Evolutionary conservation across 2,329 filamentous ascomycete species (phyloP), one percentile per base, ranked within the genome.

Genomic region (Penicillium sp.): DNA sequence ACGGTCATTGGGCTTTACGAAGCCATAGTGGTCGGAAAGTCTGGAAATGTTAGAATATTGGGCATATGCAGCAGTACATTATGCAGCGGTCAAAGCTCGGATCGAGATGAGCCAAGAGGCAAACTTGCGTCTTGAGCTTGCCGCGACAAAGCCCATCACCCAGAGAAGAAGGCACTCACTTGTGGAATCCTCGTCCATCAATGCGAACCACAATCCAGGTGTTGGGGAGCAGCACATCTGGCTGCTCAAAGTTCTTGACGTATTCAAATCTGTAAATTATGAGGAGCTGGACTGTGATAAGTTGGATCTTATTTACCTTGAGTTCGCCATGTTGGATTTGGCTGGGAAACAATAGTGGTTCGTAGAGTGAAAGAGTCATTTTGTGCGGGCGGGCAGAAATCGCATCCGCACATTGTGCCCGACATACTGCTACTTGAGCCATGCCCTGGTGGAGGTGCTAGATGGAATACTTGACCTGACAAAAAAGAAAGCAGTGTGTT

Each of bases 151-250:
- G n/a, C 27, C 32, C 31, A 14, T 6, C 21, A 24, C 38, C 1
- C 4, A 36, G 22, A 54, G 16, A 7, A 27, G 40, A 22, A 39
- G 34, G 27, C 27, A 68, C 74, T 70, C 78, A 95, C 91, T 96
- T 97, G 67, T 92, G 94, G 75, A 99, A 99, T 16, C 92, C 92
- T 60, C 93, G 83, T 22, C 94, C 94, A 75, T 99, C 94, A 67
- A 99, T 87, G 56, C 94, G 87, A 52, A 99, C 87, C 18, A 97
- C 91, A 53, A 97, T 88, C 92, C 92, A 99, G 24, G 93, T 97
- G 69, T 95, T 96, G 50, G 88, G 90, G 21, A 97, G 81, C 39
- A 99, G 78, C 44, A 76, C 75, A 69, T 97, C 92, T 6, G 86
- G 78, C 68, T 89, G 89, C 80, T 99, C 94, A 68, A 97, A 97